Percentiles rank a stretch among this genome's conserved stretches.
These are phyloP conservation scores for Trichoderma breve DNA, from an alignment of 2,329 filamentous ascomycete species.

Conservation along the genomic window DNA sequence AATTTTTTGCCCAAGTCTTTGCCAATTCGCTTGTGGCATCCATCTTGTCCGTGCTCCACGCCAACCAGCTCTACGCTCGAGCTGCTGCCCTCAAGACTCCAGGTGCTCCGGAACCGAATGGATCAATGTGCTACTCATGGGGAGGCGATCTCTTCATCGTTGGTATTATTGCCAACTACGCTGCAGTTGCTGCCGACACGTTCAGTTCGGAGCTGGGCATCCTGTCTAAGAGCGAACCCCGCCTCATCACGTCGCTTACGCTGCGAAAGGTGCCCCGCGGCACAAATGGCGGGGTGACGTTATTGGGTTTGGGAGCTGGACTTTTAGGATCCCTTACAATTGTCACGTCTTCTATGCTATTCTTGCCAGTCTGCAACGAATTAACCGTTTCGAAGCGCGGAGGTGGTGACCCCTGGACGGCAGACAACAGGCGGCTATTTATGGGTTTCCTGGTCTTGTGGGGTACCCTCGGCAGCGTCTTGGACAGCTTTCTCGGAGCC, in stretches of 20 bases:
- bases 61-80: slow-evolving; percentile 56
- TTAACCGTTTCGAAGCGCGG: slow-evolving; percentile 38
- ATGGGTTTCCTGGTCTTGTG: slow-evolving; percentile 63
- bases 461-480: slow-evolving; percentile 74
- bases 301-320: slow-evolving; percentile 70
- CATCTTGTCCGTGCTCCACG: slow-evolving; percentile 58
- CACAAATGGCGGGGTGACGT: slow-evolving; percentile 89
- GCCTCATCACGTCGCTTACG: slow-evolving; percentile 78
- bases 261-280: slow-evolving; percentile 80
- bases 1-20: slow-evolving; percentile 53
- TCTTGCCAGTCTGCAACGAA: slow-evolving; percentile 65
- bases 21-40: slow-evolving; percentile 83
- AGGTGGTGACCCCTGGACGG: slow-evolving; percentile 50
- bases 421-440: slow-evolving; percentile 44
- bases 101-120: slow-evolving; percentile 32
- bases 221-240: slow-evolving; percentile 69
- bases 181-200: slow-evolving; percentile 87
- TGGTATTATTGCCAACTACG: slow-evolving; percentile 79
- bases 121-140: slow-evolving; percentile 58
- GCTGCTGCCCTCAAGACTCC: slow-evolving; percentile 39
- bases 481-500: slow-evolving; percentile 87
- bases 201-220: slow-evolving; percentile 96
- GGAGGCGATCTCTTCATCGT: slow-evolving; percentile 61
- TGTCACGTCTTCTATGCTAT: slow-evolving; percentile 59
- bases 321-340: slow-evolving; percentile 72